phyloP scores from a whole-genome alignment of 139 green algal species.

The Chlorella sp. region DNA sequence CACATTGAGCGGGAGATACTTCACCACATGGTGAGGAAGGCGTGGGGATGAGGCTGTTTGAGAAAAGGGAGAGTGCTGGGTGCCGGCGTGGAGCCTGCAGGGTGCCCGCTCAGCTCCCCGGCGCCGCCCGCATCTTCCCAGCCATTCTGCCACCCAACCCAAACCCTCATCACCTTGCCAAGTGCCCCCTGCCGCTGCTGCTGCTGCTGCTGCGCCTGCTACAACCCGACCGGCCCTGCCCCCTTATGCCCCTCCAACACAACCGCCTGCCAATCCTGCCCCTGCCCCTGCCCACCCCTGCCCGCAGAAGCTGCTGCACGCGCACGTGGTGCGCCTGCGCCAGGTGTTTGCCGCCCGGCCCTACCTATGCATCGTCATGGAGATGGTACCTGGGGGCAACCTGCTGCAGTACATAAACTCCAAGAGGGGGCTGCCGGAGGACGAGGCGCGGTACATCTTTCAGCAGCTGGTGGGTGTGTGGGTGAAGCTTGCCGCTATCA shows the following conservation, averaged over 20 bases:
- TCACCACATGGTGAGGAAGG: background rate
- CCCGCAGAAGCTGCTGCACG: slow-evolving; percentile 7
- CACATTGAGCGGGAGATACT: background rate
- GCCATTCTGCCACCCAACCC: too few species aligned
- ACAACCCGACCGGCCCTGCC: too few species aligned
- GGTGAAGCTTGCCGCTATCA: too few species aligned
- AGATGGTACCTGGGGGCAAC: slow-evolving; percentile 2
- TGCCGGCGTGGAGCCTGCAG: background rate
- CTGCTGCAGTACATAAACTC: background rate
- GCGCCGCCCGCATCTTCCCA: too few species aligned
- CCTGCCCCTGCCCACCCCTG: too few species aligned
- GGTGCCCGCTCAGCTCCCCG: background rate
- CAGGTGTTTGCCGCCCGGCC: slow-evolving; percentile 4
- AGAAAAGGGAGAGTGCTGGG: background rate
- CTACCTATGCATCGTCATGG: slow-evolving; percentile 10
- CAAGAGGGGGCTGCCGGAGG: background rate
- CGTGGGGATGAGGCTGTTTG: too few species aligned
- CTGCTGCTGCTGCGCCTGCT: too few species aligned
- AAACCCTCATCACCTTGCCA: too few species aligned
- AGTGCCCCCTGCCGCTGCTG: background rate
- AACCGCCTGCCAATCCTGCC: background rate
- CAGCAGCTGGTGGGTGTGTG: slow-evolving; percentile 18
- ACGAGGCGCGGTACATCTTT: slow-evolving; percentile 14
- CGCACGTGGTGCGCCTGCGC: slow-evolving; percentile 10
- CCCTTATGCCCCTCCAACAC: too few species aligned